These are phyloP conservation scores for Dichotomopilus funicola DNA, from an alignment of 2,329 filamentous ascomycete genomes.

Conservation along the genomic window DNA sequence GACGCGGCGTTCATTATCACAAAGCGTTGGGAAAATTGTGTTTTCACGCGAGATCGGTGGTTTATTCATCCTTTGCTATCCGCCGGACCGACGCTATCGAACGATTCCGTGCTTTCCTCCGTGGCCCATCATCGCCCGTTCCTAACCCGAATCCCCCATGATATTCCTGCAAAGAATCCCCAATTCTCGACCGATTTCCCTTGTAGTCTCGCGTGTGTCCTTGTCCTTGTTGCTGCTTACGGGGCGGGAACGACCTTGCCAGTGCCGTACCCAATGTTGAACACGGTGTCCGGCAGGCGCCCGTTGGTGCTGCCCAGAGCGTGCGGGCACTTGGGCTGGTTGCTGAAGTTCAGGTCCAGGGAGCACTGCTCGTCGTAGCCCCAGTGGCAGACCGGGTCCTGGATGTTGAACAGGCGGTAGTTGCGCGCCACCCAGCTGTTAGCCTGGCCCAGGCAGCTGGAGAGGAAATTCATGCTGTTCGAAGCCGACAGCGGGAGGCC, in stretches of 20 bases:
- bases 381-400: conserved; percentile 41
- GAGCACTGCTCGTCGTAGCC: conserved; percentile 45
- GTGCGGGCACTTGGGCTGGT: conserved; percentile 46
- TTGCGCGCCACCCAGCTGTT: conserved; percentile 45
- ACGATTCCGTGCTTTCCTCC: too few relatives aligned
- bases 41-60: too few relatives aligned
- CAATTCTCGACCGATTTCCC: too few relatives aligned
- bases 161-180: too few relatives aligned
- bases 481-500: conserved; percentile 47
- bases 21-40: too few relatives aligned
- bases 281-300: conserved; percentile 29
- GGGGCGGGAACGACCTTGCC: conserved; percentile 30
- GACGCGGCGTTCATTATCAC: too few relatives aligned
- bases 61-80: too few relatives aligned
- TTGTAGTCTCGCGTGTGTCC: too few relatives aligned
- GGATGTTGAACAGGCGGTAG: conserved; percentile 45
- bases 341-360: conserved; percentile 39
- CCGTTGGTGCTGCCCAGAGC: conserved; percentile 32
- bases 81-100: too few relatives aligned
- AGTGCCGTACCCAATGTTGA: conserved; percentile 45
- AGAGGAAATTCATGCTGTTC: conserved; percentile 49
- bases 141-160: too few relatives aligned
- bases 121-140: too few relatives aligned
- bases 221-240: not conserved
- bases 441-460: conserved; percentile 37